phyloP scores from a whole-genome alignment of 495 filamentous ascomycete species.

The Podospora fimiseda region DNA sequence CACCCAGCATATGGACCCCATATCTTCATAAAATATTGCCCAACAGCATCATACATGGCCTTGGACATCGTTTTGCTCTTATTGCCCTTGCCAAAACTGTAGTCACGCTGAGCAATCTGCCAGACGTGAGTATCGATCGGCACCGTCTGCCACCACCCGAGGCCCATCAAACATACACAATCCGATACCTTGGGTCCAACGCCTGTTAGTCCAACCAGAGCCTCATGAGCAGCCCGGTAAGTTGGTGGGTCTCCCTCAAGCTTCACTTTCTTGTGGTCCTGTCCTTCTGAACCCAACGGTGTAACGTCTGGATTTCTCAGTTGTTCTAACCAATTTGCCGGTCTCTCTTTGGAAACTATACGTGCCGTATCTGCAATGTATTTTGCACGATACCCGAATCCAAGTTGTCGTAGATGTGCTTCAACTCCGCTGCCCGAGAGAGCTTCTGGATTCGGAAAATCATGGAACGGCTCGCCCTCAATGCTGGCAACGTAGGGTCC shows the following conservation, averaged over 20 bases:
- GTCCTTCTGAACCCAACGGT: constrained; percentile 31
- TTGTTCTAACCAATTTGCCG: constrained; percentile 66
- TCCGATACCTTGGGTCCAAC: constrained; percentile 97
- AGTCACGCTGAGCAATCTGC: constrained; percentile 96
- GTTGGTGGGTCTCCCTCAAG: constrained; percentile 7
- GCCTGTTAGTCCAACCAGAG: constrained; percentile 69
- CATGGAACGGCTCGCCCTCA: constrained; percentile 67
- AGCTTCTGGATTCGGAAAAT: constrained; percentile 72
- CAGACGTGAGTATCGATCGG: constrained; percentile 98
- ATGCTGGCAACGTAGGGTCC: constrained; percentile 69
- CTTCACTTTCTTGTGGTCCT: background rate
- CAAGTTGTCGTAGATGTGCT: constrained; percentile 66
- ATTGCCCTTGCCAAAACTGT: constrained; percentile 72
- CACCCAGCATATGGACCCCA: constrained; percentile 96
- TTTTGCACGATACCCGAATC: constrained; percentile 91
- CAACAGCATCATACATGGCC: constrained; percentile 81
- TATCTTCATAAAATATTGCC: constrained; percentile 78
- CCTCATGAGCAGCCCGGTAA: constrained; percentile 77
- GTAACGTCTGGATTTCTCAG: constrained; percentile 73
- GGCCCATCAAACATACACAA: constrained; percentile 92
- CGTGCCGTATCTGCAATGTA: constrained; percentile 82
- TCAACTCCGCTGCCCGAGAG: constrained; percentile 68
- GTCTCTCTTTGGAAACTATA: constrained; percentile 59
- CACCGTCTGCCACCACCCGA: constrained; percentile 94
- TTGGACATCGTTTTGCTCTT: constrained; percentile 84